Percentiles rank a stretch among this genome's conserved stretches.
These are phyloP conservation scores for Termitomyces sp. DNA, from an alignment of 768 basidiomycete genomes.

Conservation along the genomic window DNA sequence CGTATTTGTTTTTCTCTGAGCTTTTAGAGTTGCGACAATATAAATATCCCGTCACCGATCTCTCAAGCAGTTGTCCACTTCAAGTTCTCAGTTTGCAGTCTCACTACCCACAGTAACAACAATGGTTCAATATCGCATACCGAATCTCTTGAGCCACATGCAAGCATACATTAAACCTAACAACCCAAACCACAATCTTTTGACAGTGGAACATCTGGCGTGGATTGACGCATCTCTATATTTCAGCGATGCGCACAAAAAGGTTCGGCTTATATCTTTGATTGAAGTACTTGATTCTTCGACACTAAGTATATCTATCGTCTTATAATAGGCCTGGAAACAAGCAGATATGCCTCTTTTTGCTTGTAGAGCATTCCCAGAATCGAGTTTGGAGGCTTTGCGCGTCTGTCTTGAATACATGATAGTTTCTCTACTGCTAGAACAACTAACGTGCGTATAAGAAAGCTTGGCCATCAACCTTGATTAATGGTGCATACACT, in stretches of 20 bases:
- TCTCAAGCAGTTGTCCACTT: no score
- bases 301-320: no score
- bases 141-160: neutral
- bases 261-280: neutral
- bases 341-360: neutral
- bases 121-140: no score
- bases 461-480: neutral
- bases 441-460: conserved; percentile 9
- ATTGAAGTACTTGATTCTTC: no score
- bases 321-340: neutral
- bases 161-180: conserved; percentile 2
- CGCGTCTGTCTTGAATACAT: conserved; percentile 8
- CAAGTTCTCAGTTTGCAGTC: no score
- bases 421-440: conserved; percentile 5
- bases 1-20: no score
- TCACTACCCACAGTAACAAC: no score
- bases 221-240: conserved; percentile 7
- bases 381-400: neutral
- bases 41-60: no score
- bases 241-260: conserved; percentile 5
- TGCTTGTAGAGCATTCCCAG: conserved; percentile 1
- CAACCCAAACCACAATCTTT: conserved; percentile 3
- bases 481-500: neutral
- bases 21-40: no score
- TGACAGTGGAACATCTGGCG: conserved; percentile 5